Base-by-base conservation (phyloP, 257 asterid genomes). In the Rhazya stricta region DNA sequence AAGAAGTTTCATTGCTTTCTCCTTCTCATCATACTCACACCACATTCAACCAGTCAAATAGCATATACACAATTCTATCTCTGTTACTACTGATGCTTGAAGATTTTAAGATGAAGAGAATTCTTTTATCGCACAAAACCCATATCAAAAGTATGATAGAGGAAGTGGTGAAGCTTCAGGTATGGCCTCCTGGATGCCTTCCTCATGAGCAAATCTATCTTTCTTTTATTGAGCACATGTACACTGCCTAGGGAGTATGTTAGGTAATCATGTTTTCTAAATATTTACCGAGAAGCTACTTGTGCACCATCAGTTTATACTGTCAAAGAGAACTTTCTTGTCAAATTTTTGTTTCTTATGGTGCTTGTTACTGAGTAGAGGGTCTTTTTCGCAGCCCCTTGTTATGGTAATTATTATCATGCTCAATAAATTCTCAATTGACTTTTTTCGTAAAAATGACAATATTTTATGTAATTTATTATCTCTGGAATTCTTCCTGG, bases 51-150 rank as follows among this genome's bases (percentile, higher is more conserved):
- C 83, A 72, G 67, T 79, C 85, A 0, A 82, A 83, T 72, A 76
- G 76, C 76, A 71, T 79, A 74, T 69, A 80, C 69, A 75, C 76
- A 51, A 72, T 88, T 73, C 78, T 83, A 79, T 79, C 87, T 45
- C 74, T 88, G 41, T 80, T 90, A 68, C 82, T 77, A 56, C 87
- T 84, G 67, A 71, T 92, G 89, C 80, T 74, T 71, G 76, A 86
- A 63, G 96, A 92, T 79, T 43, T 50, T 79, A 89, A 85, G 79
- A 84, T 92, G 84, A 77, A 75, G 76, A 86, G 75, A 80, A 73
- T 82, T 73, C 76, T 90, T 19, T 60, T 71, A 50, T 71, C 89
- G 11, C 85, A 91, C 86, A 81, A 82, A 79, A 61, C 67, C 53
- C 80, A 78, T 37, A 73, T 79, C n/a, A 81, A 86, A 76, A 74